A percentile compares a stretch with the other conserved stretches of the same genome.
phyloP scores from a whole-genome alignment of 2,329 filamentous ascomycete species.

The Nigrospora osmanthi region DNA sequence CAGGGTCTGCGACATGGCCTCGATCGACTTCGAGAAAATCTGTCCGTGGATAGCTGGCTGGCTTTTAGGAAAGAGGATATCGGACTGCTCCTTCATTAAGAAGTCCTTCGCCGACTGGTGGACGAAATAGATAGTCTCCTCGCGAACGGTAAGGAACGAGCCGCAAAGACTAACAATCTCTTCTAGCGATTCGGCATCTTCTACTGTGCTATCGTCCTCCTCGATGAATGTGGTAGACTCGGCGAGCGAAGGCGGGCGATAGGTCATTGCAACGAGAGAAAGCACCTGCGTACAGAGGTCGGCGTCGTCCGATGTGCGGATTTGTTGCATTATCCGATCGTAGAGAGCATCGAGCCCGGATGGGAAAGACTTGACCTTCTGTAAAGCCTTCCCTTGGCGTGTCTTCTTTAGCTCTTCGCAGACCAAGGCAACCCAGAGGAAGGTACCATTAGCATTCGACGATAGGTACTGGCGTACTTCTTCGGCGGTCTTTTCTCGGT shows the following conservation, averaged over 20 bases:
- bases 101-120: constrained; percentile 36
- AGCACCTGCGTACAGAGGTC: constrained; percentile 25
- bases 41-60: constrained; percentile 14
- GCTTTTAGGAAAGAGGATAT: constrained; percentile 21
- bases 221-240: constrained; percentile 17
- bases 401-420: constrained; percentile 20
- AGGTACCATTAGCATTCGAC: constrained; percentile 26
- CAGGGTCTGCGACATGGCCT: too few species aligned
- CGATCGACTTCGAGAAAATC: too few species aligned
- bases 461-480: constrained; percentile 5
- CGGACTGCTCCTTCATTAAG: constrained; percentile 14
- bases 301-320: constrained; percentile 17
- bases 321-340: constrained; percentile 25
- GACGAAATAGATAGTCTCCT: constrained; percentile 23
- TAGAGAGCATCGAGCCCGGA: constrained; percentile 28
- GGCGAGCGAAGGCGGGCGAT: constrained; percentile 24
- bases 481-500: not conserved
- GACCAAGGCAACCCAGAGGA: constrained; percentile 36
- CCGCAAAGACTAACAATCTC: constrained; percentile 21
- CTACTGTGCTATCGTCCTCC: constrained; percentile 2
- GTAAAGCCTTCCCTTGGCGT: constrained; percentile 16
- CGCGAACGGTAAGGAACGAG: constrained; percentile 28
- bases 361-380: constrained; percentile 16
- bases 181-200: not conserved
- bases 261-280: constrained; percentile 15